Conservation (phyloP, 2,329 filamentous ascomycete species). For the Plectosphaerella plurivora region DNA sequence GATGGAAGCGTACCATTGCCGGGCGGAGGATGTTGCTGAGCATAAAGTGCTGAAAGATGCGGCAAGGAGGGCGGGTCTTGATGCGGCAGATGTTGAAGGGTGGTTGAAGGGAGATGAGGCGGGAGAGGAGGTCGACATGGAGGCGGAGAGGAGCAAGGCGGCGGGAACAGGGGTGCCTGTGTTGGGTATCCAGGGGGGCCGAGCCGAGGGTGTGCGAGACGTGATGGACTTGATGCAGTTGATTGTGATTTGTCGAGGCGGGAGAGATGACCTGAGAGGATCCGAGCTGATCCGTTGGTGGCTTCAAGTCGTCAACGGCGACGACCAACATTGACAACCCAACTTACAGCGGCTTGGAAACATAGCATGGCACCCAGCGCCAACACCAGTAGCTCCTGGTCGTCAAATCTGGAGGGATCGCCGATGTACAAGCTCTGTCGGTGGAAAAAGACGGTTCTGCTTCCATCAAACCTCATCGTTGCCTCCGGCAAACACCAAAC, state of each 20-base stretch:
- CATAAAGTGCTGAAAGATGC: slow-evolving; percentile 15
- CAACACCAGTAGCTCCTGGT: too few species aligned
- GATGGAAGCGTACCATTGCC: slow-evolving; percentile 22
- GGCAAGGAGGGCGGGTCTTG: slow-evolving; percentile 15
- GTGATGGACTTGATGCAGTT: slow-evolving; percentile 11
- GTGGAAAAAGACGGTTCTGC: too few species aligned
- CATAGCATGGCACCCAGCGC: too few species aligned
- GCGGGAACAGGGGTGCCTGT: slow-evolving; percentile 12
- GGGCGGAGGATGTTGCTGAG: slow-evolving; percentile 23
- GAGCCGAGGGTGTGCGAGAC: slow-evolving; percentile 10
- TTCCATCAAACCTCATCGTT: too few species aligned
- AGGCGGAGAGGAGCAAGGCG: slow-evolving; percentile 8
- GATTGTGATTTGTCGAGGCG: slow-evolving; percentile 13
- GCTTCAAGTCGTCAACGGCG: too few species aligned
- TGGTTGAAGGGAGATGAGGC: slow-evolving; percentile 7
- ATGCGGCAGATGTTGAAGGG: slow-evolving; percentile 8
- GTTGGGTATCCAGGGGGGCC: slow-evolving; percentile 9
- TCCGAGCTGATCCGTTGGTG: too few species aligned
- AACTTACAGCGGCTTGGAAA: too few species aligned
- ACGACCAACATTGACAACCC: too few species aligned
- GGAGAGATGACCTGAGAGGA: not conserved
- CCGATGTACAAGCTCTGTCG: too few species aligned
- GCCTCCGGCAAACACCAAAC: not conserved
- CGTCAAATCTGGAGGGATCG: too few species aligned
- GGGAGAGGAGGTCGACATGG: slow-evolving; percentile 7